phyloP scores from a whole-genome alignment of 768 basidiomycete species.

The Pleurotus salmoneostramineus region DNA sequence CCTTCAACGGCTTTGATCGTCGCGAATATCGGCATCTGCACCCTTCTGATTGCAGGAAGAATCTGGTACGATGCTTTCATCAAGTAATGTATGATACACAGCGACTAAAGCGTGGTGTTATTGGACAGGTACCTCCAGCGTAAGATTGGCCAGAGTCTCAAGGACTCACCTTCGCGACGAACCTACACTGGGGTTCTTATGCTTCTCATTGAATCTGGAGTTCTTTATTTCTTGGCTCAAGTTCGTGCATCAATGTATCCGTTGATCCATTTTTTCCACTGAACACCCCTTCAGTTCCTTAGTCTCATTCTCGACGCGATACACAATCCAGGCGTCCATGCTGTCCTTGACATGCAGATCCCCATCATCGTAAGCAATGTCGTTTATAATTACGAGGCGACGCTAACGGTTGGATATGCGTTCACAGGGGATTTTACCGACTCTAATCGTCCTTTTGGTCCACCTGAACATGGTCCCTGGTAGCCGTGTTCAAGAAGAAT shows the following conservation, averaged over 20 bases:
- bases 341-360: constrained; percentile 6
- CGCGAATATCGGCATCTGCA: constrained; percentile 1
- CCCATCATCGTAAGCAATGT: background rate
- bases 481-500: background rate
- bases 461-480: constrained; percentile 6
- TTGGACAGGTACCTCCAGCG: background rate
- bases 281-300: background rate
- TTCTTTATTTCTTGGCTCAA: constrained; percentile 1
- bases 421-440: constrained; percentile 3
- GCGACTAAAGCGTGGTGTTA: too few species aligned
- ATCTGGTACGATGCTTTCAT: background rate
- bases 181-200: background rate
- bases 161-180: background rate
- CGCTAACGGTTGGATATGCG: background rate
- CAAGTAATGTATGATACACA: too few species aligned
- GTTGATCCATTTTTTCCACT: background rate
- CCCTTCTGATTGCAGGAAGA: constrained; percentile 2
- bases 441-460: constrained; percentile 4
- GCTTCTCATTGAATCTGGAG: constrained; percentile 4
- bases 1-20: background rate
- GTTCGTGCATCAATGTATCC: background rate
- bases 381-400: too few species aligned
- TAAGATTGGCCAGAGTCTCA: background rate
- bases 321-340: constrained; percentile 4
- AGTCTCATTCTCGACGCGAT: constrained; percentile 2